Conservation (phyloP, 345 rosid genomes). For the Durio zibethinus region DNA sequence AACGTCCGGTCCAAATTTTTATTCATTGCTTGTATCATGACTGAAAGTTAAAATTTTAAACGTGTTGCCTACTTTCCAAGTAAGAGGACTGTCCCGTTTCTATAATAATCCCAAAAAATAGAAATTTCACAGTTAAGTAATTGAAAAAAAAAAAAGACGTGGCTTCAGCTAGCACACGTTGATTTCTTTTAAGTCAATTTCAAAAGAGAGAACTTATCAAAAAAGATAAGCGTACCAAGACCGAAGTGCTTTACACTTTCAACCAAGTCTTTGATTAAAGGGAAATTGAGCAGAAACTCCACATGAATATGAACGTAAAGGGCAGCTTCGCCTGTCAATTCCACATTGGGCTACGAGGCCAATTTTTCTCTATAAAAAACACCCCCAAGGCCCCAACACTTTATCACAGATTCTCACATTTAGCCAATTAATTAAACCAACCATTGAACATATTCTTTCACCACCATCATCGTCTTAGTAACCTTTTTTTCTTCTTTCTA, state of each 20-base stretch:
- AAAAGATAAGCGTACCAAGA: neutral
- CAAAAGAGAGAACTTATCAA: neutral
- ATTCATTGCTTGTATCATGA: no score
- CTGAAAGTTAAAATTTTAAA: no score
- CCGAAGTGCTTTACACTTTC: neutral
- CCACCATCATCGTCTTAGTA: neutral
- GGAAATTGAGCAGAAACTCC: neutral
- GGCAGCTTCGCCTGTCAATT: neutral
- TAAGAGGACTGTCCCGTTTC: no score
- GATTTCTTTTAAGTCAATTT: neutral
- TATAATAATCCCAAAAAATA: neutral
- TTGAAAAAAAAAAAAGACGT: neutral
- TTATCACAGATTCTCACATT: neutral
- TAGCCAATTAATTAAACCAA: neutral
- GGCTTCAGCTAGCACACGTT: neutral
- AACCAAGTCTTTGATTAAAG: neutral
- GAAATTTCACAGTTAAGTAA: neutral
- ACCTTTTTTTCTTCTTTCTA: neutral
- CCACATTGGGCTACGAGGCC: neutral
- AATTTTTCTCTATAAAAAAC: neutral
- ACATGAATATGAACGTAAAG: neutral
- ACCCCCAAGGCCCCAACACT: neutral
- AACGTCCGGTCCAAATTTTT: no score
- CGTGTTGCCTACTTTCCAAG: no score
- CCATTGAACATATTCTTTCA: neutral